Percentiles rank a stretch among this genome's conserved stretches.
Evolutionary conservation across 768 basidiomycete species (phyloP).

Genomic region (Boletus rubescentipes): DNA sequence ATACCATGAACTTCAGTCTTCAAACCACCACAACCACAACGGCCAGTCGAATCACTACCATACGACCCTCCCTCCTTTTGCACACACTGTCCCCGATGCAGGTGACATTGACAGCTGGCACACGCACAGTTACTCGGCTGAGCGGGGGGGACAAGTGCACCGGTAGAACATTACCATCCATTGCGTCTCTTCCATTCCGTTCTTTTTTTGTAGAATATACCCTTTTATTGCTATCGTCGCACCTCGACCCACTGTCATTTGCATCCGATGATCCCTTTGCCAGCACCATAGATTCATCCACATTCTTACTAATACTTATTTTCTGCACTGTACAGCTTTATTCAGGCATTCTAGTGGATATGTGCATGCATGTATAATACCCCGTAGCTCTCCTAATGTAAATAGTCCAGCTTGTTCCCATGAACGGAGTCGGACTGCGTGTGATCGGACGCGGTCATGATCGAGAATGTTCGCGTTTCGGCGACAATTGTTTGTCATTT

Average conservation of each 20-base stretch:
- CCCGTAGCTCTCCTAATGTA: constrained; percentile 31
- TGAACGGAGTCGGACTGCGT: neutral
- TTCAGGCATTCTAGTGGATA: constrained; percentile 37
- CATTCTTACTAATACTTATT: constrained; percentile 36
- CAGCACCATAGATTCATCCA: constrained; percentile 28
- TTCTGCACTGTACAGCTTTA: constrained; percentile 36
- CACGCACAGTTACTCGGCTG: constrained; percentile 52
- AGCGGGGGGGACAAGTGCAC: constrained; percentile 58
- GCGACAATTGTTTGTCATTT: constrained; percentile 24
- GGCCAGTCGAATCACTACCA: constrained; percentile 41
- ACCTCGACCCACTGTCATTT: constrained; percentile 15
- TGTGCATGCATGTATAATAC: constrained; percentile 41
- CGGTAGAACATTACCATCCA: constrained; percentile 38
- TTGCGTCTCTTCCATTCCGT: neutral
- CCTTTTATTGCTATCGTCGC: constrained; percentile 36
- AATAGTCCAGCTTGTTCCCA: constrained; percentile 22
- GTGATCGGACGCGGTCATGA: constrained; percentile 12
- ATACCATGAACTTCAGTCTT: constrained; percentile 19
- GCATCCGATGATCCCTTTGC: constrained; percentile 13
- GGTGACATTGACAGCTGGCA: constrained; percentile 62
- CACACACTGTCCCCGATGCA: constrained; percentile 38
- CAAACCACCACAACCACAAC: constrained; percentile 35
- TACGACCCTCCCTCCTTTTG: constrained; percentile 46
- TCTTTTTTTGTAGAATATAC: constrained; percentile 33
- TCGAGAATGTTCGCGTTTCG: constrained; percentile 14